Evolutionary conservation across 331 rosid species (phyloP).

Genomic region (Rhamnella rubrinervis): DNA sequence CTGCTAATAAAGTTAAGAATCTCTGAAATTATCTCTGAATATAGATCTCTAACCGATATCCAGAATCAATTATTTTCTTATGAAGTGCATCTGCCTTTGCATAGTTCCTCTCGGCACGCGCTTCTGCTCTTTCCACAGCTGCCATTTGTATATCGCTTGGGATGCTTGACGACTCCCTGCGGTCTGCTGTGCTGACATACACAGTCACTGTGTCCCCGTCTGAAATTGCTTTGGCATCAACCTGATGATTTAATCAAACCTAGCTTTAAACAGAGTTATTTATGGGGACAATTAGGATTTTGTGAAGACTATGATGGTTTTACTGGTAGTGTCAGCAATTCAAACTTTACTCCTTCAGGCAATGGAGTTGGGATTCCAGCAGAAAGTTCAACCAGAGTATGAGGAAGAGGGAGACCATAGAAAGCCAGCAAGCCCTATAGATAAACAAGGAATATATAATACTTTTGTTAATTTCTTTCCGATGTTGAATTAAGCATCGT

Average conservation of each 20-base stretch:
- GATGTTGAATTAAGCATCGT: neutral
- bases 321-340: conserved; percentile 77
- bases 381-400: conserved; percentile 42
- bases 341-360: conserved; percentile 68
- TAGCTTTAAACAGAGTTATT: neutral
- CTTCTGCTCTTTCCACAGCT: conserved; percentile 52
- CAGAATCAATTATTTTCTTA: conserved; percentile 58
- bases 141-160: conserved; percentile 59
- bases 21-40: conserved; percentile 3
- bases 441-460: conserved; percentile 1
- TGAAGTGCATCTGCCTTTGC: conserved; percentile 70
- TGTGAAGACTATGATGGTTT: conserved; percentile 7
- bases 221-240: conserved; percentile 75
- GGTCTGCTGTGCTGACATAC: conserved; percentile 75
- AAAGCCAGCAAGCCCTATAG: conserved; percentile 74
- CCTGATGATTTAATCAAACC: conserved; percentile 40
- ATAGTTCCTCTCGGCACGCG: conserved; percentile 49
- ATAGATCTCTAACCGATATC: conserved; percentile 63
- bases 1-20: neutral
- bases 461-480: neutral
- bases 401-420: conserved; percentile 84
- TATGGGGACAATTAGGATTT: neutral
- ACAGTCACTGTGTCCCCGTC: conserved; percentile 93
- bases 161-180: conserved; percentile 64
- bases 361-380: conserved; percentile 49